These are phyloP conservation scores for Trichosporon ovoides DNA, from an alignment of 1,284 basidiomycete genomes.

Conservation along the genomic window DNA sequence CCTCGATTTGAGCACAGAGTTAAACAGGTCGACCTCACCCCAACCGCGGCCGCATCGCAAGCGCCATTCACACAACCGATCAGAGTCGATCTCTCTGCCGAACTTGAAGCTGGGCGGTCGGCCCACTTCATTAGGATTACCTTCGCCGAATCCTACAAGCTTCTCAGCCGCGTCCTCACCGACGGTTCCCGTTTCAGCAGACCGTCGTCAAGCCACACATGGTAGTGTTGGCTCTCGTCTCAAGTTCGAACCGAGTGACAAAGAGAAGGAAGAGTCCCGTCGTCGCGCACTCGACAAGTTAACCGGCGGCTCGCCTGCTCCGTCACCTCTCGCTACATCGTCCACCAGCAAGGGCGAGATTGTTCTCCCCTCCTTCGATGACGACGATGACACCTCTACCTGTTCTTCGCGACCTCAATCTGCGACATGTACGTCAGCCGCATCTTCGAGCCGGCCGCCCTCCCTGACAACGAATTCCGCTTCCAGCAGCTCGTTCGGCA, in stretches of 20 bases:
- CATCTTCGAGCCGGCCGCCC: conserved; percentile 29
- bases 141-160: conserved; percentile 27
- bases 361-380: conserved; percentile 40
- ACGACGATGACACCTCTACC: conserved; percentile 32
- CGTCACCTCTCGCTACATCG: conserved; percentile 6
- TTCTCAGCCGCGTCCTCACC: conserved; percentile 33
- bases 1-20: conserved; percentile 15
- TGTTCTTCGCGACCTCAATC: conserved; percentile 34
- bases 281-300: conserved; percentile 43
- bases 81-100: conserved; percentile 44
- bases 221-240: conserved; percentile 22
- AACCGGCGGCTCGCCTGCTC: conserved; percentile 27
- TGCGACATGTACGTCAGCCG: conserved; percentile 24
- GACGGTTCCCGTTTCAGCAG: conserved; percentile 9
- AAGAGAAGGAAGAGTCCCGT: conserved; percentile 40
- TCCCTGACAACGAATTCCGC: conserved; percentile 23
- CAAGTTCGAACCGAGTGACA: conserved; percentile 45
- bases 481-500: conserved; percentile 19
- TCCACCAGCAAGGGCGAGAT: conserved; percentile 28
- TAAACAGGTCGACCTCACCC: conserved; percentile 18
- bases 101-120: conserved; percentile 38
- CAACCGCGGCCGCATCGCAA: conserved; percentile 15
- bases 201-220: neutral
- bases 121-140: conserved; percentile 35
- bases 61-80: conserved; percentile 45